phyloP scores from a whole-genome alignment of 139 green algal genomes.

The Coelastrella sp. region DNA sequence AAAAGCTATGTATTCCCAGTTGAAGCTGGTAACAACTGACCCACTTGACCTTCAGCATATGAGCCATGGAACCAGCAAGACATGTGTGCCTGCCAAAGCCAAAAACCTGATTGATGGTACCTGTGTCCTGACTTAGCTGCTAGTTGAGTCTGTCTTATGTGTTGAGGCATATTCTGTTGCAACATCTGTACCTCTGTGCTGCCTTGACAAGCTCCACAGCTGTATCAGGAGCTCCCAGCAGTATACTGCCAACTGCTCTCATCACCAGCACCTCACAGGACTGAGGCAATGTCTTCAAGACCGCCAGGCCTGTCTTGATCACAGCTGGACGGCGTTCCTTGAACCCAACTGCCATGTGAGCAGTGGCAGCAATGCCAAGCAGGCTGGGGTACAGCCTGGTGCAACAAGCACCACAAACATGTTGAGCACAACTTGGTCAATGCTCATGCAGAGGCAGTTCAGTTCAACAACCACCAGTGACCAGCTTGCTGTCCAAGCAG shows the following conservation, averaged over 20 bases:
- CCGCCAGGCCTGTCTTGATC: conserved; percentile 34
- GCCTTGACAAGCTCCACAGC: conserved; percentile 19
- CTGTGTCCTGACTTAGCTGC: too few relatives aligned
- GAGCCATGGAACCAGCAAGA: neutral
- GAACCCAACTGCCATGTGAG: conserved; percentile 65
- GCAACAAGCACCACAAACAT: conserved; percentile 20
- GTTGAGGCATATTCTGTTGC: too few relatives aligned
- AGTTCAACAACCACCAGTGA: too few relatives aligned
- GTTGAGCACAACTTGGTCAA: too few relatives aligned
- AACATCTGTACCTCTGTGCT: conserved; percentile 4
- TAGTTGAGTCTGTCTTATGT: too few relatives aligned
- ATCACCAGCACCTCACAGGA: conserved; percentile 34
- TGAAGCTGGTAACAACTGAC: too few relatives aligned
- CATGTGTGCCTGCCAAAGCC: neutral
- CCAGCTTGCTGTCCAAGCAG: too few relatives aligned
- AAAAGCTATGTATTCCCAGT: too few relatives aligned
- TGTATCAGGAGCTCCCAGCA: conserved; percentile 28
- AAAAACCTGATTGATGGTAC: too few relatives aligned
- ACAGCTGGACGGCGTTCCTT: conserved; percentile 44
- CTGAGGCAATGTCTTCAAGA: conserved; percentile 22
- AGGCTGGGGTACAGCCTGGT: conserved; percentile 47
- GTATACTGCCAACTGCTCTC: conserved; percentile 13
- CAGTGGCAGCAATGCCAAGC: conserved; percentile 54
- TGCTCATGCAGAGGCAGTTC: too few relatives aligned
- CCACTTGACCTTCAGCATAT: too few relatives aligned